These are phyloP conservation scores for Hansenula lynferdii DNA, from an alignment of 1,139 yeast genomes.

Conservation along the genomic window DNA sequence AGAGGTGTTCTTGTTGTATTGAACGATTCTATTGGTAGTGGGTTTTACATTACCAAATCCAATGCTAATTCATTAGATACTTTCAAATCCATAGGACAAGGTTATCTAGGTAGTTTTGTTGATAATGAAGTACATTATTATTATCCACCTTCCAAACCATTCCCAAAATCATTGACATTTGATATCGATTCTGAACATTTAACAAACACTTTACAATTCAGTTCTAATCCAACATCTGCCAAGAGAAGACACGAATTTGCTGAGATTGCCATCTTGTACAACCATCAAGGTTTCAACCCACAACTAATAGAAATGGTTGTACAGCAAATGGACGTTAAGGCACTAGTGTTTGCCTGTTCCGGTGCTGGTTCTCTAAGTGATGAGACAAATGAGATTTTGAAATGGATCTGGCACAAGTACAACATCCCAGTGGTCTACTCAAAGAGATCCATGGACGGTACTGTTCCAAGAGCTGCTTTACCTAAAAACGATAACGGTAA, in stretches of 20 bases:
- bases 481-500: constrained; percentile 30
- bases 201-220: constrained; percentile 23
- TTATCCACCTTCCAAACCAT: constrained; percentile 58
- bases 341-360: constrained; percentile 62
- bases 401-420: constrained; percentile 29
- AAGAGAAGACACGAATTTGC: constrained; percentile 29
- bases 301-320: constrained; percentile 39
- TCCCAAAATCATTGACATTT: constrained; percentile 38
- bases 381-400: constrained; percentile 39
- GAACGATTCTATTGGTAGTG: constrained; percentile 64
- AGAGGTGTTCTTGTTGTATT: constrained; percentile 62
- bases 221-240: constrained; percentile 23
- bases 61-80: constrained; percentile 68
- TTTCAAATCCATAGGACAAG: constrained; percentile 64
- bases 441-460: constrained; percentile 62
- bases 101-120: constrained; percentile 65
- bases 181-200: constrained; percentile 24
- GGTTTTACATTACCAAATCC: constrained; percentile 64
- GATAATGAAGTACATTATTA: constrained; percentile 61
- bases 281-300: constrained; percentile 56
- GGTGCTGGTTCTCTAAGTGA: constrained; percentile 67
- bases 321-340: constrained; percentile 40
- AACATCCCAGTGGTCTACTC: constrained; percentile 56
- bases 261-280: constrained; percentile 49
- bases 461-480: constrained; percentile 46